Conservation (phyloP, 805 yeast genomes). For the Peterozyma xylosa region DNA sequence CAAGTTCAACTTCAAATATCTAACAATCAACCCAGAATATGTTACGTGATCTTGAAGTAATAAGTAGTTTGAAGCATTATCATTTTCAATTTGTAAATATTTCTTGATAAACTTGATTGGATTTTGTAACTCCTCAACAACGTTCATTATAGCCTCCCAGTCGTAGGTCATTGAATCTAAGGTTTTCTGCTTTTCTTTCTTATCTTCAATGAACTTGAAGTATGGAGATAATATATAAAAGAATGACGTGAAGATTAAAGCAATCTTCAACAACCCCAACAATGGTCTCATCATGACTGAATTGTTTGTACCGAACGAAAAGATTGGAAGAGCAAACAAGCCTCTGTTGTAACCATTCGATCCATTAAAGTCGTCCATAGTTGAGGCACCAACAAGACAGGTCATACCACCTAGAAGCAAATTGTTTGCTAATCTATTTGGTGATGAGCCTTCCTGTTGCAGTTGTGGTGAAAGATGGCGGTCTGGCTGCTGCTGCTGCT, state of each 20-base stretch:
- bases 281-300: conserved; percentile 18
- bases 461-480: conserved; percentile 13
- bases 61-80: no score
- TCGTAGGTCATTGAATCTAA: not conserved
- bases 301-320: conserved; percentile 15
- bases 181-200: not conserved
- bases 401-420: conserved; percentile 58
- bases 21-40: not conserved
- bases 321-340: conserved; percentile 21
- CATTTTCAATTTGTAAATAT: no score
- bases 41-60: no score
- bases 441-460: conserved; percentile 6
- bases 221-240: conserved; percentile 6
- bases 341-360: conserved; percentile 16
- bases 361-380: conserved; percentile 41
- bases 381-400: conserved; percentile 54
- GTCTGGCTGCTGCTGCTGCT: conserved; percentile 9
- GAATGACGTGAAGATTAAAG: conserved; percentile 13
- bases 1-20: conserved; percentile 1
- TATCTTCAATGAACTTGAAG: not conserved
- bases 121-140: not conserved
- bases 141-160: conserved; percentile 1
- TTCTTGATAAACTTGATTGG: conserved; percentile 2
- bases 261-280: conserved; percentile 19
- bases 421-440: conserved; percentile 31